These are phyloP conservation scores for Paramecium pentaurelia DNA, from an alignment of 73 alveolate genomes.

Conservation along the genomic window DNA sequence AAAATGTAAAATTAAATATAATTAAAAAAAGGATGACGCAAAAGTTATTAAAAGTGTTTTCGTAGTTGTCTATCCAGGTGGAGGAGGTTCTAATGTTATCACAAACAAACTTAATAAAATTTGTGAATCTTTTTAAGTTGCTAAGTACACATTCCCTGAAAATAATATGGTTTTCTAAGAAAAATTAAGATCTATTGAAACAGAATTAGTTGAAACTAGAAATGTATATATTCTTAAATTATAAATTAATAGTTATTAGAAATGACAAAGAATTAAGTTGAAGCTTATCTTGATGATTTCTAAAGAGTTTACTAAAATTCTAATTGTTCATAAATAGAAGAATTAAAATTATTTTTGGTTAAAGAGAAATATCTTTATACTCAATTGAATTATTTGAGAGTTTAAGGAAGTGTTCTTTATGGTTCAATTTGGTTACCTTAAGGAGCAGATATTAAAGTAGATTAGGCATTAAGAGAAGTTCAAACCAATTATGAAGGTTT, in stretches of 20 bases:
- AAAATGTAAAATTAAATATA: background rate
- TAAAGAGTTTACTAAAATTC: constrained; percentile 55
- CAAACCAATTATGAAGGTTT: constrained; percentile 56
- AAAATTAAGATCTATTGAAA: background rate
- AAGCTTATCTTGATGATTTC: constrained; percentile 58
- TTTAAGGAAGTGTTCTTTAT: constrained; percentile 57
- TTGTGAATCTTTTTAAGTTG: constrained; percentile 85
- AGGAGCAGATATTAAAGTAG: constrained; percentile 46
- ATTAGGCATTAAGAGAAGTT: constrained; percentile 52
- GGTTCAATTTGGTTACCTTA: constrained; percentile 75
- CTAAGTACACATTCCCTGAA: constrained; percentile 59
- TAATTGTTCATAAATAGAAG: constrained; percentile 73
- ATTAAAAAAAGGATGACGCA: background rate
- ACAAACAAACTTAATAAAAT: constrained; percentile 76
- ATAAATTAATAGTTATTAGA: constrained; percentile 6
- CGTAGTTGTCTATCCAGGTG: constrained; percentile 77
- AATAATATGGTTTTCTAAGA: background rate
- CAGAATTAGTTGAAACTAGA: constrained; percentile 17
- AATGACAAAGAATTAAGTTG: constrained; percentile 69
- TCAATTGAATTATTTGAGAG: constrained; percentile 62
- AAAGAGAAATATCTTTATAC: constrained; percentile 77
- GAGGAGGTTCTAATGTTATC: constrained; percentile 76
- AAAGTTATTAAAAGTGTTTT: constrained; percentile 64
- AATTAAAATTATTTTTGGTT: constrained; percentile 65
- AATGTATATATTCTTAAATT: background rate